Percentiles rank a stretch among this genome's conserved stretches.
Evolutionary conservation across 192 early-diverging fungal genomes (phyloP).

Genomic region (Obelidium mucronatum): DNA sequence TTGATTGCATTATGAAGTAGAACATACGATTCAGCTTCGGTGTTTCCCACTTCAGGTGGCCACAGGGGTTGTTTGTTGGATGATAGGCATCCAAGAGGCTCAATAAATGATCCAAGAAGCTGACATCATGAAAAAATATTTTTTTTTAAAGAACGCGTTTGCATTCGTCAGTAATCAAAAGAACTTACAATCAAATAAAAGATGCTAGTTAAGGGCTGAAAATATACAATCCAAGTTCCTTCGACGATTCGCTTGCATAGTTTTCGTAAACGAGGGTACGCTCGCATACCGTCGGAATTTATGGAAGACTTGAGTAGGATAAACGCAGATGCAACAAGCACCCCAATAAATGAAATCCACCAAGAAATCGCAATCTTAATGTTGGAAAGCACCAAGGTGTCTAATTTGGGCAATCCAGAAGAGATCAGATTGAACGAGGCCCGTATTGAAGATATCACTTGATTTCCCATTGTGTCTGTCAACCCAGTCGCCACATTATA

Average conservation of each 20-base stretch:
- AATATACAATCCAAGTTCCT: constrained; percentile 34
- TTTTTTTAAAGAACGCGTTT: neutral
- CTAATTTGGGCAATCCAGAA: constrained; percentile 22
- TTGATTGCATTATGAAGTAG: constrained; percentile 21
- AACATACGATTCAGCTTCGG: constrained; percentile 9
- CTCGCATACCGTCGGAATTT: neutral
- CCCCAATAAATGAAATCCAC: constrained; percentile 40
- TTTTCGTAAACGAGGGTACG: constrained; percentile 19
- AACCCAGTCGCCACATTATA: constrained; percentile 3
- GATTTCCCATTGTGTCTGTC: constrained; percentile 12
- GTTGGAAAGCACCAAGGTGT: constrained; percentile 17
- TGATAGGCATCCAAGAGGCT: constrained; percentile 41
- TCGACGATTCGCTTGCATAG: neutral
- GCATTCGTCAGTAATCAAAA: neutral
- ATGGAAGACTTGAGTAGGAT: neutral
- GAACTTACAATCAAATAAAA: constrained; percentile 38
- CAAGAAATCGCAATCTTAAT: constrained; percentile 42
- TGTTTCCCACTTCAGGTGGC: constrained; percentile 28
- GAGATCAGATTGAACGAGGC: constrained; percentile 19
- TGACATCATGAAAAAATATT: neutral
- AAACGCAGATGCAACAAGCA: constrained; percentile 6
- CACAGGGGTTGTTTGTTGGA: constrained; percentile 26
- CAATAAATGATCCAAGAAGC: constrained; percentile 39
- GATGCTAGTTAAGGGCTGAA: constrained; percentile 34
- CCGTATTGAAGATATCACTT: constrained; percentile 22